phyloP scores from a whole-genome alignment of 1,139 yeast species.

The Sugiyamaella novakii region DNA sequence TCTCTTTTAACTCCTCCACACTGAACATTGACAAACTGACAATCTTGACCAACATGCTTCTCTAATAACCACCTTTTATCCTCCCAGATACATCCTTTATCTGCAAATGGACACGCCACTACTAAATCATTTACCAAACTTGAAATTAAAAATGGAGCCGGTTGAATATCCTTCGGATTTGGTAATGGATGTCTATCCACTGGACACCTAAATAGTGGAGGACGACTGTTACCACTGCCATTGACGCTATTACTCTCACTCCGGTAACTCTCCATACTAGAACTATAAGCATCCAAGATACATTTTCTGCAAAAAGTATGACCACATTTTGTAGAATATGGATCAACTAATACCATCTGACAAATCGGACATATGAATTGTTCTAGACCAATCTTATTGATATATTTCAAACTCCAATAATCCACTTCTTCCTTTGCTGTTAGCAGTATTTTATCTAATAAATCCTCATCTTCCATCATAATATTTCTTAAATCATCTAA shows the following conservation, averaged over 20 bases:
- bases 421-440: slow-evolving; percentile 24
- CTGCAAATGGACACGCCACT: slow-evolving; percentile 56
- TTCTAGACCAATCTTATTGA: slow-evolving; percentile 41
- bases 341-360: slow-evolving; percentile 39
- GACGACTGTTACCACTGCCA: slow-evolving; percentile 15
- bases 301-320: slow-evolving; percentile 42
- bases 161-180: slow-evolving; percentile 50
- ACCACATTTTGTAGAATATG: slow-evolving; percentile 42
- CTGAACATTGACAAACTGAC: slow-evolving; percentile 54
- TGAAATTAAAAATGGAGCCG: slow-evolving; percentile 63
- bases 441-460: slow-evolving; percentile 11
- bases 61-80: slow-evolving; percentile 65
- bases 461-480: slow-evolving; percentile 7
- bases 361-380: slow-evolving; percentile 48
- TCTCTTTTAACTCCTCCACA: slow-evolving; percentile 37
- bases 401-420: slow-evolving; percentile 41
- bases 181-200: slow-evolving; percentile 57
- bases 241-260: neutral
- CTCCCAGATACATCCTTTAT: slow-evolving; percentile 59
- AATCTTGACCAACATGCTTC: slow-evolving; percentile 53
- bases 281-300: slow-evolving; percentile 26
- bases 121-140: slow-evolving; percentile 63
- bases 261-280: slow-evolving; percentile 32
- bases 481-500: slow-evolving; percentile 1
- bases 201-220: slow-evolving; percentile 52